Evolutionary conservation across 331 rosid genomes (phyloP).

Genomic region (Pyracantha coccinea): DNA sequence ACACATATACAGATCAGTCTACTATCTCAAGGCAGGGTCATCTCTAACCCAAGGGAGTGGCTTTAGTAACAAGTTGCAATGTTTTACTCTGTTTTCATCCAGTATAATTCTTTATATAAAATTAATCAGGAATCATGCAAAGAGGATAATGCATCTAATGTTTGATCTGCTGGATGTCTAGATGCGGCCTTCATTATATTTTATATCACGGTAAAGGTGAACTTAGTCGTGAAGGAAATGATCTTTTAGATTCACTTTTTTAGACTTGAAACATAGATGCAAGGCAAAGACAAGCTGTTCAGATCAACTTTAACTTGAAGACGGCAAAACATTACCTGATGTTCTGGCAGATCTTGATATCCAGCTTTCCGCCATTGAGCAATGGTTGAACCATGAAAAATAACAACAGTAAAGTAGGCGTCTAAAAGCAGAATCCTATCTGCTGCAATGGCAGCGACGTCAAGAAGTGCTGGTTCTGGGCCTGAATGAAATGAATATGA

Average conservation of each 20-base stretch:
- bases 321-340: constrained; percentile 52
- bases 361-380: constrained; percentile 98
- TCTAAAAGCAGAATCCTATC: constrained; percentile 87
- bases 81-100: neutral
- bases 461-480: constrained; percentile 94
- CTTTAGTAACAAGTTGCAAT: neutral
- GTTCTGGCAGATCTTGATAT: constrained; percentile 77
- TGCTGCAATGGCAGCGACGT: constrained; percentile 92
- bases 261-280: neutral
- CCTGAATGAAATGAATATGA: constrained; percentile 84
- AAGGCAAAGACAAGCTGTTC: neutral
- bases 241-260: neutral
- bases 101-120: neutral
- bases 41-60: neutral
- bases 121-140: neutral
- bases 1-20: neutral
- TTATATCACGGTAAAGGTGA: neutral
- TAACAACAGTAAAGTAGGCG: constrained; percentile 73
- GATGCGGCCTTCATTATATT: neutral
- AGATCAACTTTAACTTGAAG: neutral
- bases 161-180: neutral
- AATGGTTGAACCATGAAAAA: constrained; percentile 95
- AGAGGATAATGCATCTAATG: neutral
- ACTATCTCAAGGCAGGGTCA: neutral
- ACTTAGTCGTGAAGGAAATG: too few relatives aligned